Base-by-base conservation (phyloP, 148 eudicot genomes). In the Polygonum aviculare region DNA sequence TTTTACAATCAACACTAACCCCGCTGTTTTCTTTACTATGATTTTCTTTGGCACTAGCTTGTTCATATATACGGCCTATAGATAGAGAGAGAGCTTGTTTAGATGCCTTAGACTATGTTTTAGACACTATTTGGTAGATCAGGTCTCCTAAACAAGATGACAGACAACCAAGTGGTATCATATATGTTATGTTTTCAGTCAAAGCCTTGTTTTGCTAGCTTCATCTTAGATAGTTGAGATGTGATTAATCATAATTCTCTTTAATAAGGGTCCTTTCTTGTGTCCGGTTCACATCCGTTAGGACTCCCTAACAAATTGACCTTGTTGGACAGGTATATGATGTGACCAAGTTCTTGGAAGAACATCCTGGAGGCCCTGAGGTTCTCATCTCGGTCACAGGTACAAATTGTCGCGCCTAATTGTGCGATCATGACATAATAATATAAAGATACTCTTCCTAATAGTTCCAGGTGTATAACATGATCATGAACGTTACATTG, bases 351-450 rank as follows among this genome's bases (percentile, higher is more conserved):
- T 93, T 93, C 79, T 87, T 93, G 91, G 96, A 91, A 69, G 94
- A 91, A 51, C 98, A 93, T 87, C 98, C 98, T 0, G 98, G 98
- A 62, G 98, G 98, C 69, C 91, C 91, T 69, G 96, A 93, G 26
- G 93, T 93, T 83, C 76, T 93, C 81, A 74, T 93, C 83, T 84
- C 92, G 44, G 87, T 92, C 72, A 91, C 96, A 79, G 98, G 98
- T 89, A 86, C 18, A 51, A 21, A 51, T 14, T 51, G 22, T 26
- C 3, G 63, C 33, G 35, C 55, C 63, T 19, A 31, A 26, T 11
- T 12, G 7, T 19, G 33, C 7, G 33, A 26, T 26, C 31, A 26
- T 26, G 31, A 26, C 31, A 26, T 26, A 26, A 26, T 26, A 1
- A 26, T 26, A 26, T 26, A 26, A 26, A 26, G 31, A 26, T 26